Evolutionary conservation across 2,329 filamentous ascomycete species (phyloP).

Genomic region (Neurospora sp.): DNA sequence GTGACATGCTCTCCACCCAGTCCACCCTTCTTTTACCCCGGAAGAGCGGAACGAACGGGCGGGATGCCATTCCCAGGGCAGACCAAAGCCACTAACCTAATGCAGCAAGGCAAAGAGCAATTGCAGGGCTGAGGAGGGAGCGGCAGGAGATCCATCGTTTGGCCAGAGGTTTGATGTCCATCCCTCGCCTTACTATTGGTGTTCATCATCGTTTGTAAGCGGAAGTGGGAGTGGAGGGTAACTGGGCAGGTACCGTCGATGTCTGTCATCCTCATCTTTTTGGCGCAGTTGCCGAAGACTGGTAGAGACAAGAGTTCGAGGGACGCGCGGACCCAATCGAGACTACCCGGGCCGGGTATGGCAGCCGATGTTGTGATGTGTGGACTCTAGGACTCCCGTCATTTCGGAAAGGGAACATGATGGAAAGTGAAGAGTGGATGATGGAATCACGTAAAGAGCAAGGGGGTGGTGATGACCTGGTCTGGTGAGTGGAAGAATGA

Average conservation of each 20-base stretch:
- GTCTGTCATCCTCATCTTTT: not conserved
- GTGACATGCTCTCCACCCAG: not conserved
- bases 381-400: not conserved
- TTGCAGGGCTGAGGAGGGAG: not conserved
- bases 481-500: not conserved
- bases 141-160: not conserved
- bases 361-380: not conserved
- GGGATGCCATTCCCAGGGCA: not conserved
- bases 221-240: not conserved
- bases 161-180: not conserved
- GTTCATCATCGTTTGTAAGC: not conserved
- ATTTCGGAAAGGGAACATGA: not conserved
- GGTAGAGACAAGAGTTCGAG: not conserved
- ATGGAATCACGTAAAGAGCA: not conserved
- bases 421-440: not conserved
- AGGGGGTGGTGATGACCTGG: not conserved
- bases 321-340: not conserved
- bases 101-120: not conserved
- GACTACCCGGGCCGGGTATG: not conserved
- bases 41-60: not conserved
- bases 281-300: not conserved
- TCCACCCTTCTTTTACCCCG: not conserved
- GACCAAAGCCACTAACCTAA: not conserved
- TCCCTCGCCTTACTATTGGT: not conserved
- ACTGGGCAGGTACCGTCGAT: not conserved